Evolutionary conservation across 176 grass and related monocot species (phyloP), one percentile per base, ranked within the genome.

Genomic region (Poa annua): DNA sequence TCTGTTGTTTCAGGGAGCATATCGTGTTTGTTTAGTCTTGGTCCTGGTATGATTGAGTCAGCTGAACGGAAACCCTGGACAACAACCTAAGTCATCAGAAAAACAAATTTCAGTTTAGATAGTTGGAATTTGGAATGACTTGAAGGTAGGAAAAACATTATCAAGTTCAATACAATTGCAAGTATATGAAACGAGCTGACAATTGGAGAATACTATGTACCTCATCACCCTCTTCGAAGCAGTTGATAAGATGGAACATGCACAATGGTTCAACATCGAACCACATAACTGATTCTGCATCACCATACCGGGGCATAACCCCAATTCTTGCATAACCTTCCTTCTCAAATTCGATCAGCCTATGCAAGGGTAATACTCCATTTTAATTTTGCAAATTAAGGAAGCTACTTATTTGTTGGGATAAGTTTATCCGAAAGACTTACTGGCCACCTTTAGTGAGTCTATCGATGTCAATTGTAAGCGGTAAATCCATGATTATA

Each of bases 321-420:
- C 90, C 90, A 21, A 92, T 86, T 86, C 86, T 88, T 83, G 83
- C 75, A 76, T 92, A 86, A 39, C 86, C 53, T 53, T 86, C 68
- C 79, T 92, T 86, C 80, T 92, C 90, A 71, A 86, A 92, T 69
- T 86, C 48, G 13, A 92, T 92, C 79, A 88, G 67, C 69, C 90
- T 88, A 41, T 54, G 36, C 62, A 53, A 78, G 35, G 45, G 7
- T 32, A 19, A 42, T 55, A 48, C 16, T 22, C 29, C 15, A 82
- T 64, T 66, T 57, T 66, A 1, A 20, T 71, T 52, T 70, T 60
- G 61, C 11, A 48, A 44, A 74, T 25, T 69, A 26, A 36, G 15
- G 1, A 11, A 60, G 24, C 4, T 55, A 7, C 32, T 62, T 86
- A 7, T 79, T 78, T 60, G 33, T 34, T 20, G 0, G 32, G 8